Percentiles rank a stretch among this genome's conserved stretches.
phyloP scores from a whole-genome alignment of 1,284 basidiomycete genomes.

The Puccinia polysora region DNA sequence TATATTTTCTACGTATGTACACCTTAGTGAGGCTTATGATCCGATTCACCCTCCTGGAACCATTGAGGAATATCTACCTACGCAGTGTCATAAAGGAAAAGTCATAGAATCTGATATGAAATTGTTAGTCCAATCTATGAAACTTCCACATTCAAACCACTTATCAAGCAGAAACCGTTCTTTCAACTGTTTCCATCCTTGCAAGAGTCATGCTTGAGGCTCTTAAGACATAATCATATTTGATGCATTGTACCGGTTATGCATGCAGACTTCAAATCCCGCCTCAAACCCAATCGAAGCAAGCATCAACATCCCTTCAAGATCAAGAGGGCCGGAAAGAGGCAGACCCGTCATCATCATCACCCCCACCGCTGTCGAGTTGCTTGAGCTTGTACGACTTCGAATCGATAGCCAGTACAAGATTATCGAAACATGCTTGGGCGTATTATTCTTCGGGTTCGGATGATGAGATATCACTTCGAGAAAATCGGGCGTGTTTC shows the following conservation, averaged over 20 bases:
- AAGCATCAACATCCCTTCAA: not conserved
- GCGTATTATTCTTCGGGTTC: constrained; percentile 77
- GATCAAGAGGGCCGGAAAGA: not conserved
- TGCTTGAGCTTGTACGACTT: constrained; percentile 68
- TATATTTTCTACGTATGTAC: not conserved
- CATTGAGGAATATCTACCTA: constrained; percentile 73
- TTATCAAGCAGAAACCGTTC: too few relatives aligned
- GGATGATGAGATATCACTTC: constrained; percentile 66
- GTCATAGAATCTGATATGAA: constrained; percentile 65
- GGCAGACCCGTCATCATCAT: not conserved
- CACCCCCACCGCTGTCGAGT: constrained; percentile 44
- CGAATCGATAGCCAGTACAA: constrained; percentile 70
- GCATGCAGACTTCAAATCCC: too few relatives aligned
- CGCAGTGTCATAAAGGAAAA: constrained; percentile 68
- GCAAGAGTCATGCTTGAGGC: too few relatives aligned
- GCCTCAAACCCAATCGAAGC: too few relatives aligned
- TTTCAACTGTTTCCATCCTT: too few relatives aligned
- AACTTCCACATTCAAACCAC: constrained; percentile 47
- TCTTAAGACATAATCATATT: too few relatives aligned
- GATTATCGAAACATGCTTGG: constrained; percentile 76
- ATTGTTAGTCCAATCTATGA: constrained; percentile 53
- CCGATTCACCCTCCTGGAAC: constrained; percentile 83
- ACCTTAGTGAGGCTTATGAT: constrained; percentile 40
- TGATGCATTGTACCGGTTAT: too few relatives aligned
- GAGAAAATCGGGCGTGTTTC: constrained; percentile 83